Base-by-base conservation (phyloP, 2,329 filamentous ascomycete genomes). In the Claviceps purpurea region DNA sequence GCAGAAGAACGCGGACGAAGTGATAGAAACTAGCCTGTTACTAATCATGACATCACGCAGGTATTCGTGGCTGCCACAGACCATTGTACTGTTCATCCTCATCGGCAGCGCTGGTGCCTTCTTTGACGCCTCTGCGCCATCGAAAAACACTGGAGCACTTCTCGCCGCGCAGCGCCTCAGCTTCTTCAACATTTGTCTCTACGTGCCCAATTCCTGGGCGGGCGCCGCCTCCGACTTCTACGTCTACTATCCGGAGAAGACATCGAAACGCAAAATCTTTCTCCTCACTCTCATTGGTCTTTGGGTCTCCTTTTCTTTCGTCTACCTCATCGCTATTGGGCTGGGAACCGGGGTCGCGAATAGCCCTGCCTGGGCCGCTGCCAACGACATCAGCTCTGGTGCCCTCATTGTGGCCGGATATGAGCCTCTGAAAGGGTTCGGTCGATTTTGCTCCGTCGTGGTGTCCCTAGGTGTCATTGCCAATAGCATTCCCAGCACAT, bases 151-250 rank as follows among this genome's bases (percentile, higher is more conserved):
- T 84, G 80, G 64, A 79, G 84, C 41, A 84, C 85, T 62, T 75
- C 82, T 18, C 82, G 85, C 2, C 78, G 87, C 52, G 7, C 60
- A 58, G 11, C 62, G 64, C 6, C 68, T 88, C 37, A 84, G 81
- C 4, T 89, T 86, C 65, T 84, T 89, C 64, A 83, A 79, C 11
- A 70, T 88, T 47, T 85, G 79, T 57, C 70, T 85, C 13, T 81
- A 81, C 22, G 57, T 64, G 4, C 62, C 64, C 20, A 65, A 64
- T 40, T 65, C 63, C 0, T 93, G 87, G 86, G 81, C 83, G 1
- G 77, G 77, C 6, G 86, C 83, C 54, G 85, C 86, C 0, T 82
- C 85, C 8, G 87, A 91, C 62, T 91, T 89, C 65, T 88, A 84
- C 22, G 84, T 88, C 49, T 90, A 90, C 66, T 86, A 89, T 60